These are phyloP conservation scores for Actinomortierella wolfii DNA, from an alignment of 371 early-diverging fungal species.

Conservation along the genomic window DNA sequence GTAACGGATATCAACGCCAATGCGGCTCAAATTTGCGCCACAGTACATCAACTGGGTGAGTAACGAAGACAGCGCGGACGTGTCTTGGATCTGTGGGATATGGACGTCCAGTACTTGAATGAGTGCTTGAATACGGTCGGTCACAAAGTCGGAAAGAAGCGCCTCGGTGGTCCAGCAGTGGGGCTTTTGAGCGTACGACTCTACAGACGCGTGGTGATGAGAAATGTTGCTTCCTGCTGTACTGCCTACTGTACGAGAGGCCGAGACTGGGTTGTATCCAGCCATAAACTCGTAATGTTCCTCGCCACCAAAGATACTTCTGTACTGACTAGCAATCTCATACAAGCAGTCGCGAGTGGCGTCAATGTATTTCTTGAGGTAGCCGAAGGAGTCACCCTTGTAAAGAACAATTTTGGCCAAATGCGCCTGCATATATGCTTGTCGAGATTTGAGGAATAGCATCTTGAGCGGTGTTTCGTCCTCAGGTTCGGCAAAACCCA, in stretches of 20 bases:
- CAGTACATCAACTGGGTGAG: slow-evolving; percentile 84
- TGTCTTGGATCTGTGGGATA: slow-evolving; percentile 63
- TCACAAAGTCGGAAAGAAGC: slow-evolving; percentile 59
- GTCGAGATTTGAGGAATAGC: slow-evolving; percentile 76
- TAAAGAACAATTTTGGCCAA: slow-evolving; percentile 50
- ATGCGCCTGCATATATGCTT: slow-evolving; percentile 62
- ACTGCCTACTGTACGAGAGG: slow-evolving; percentile 3
- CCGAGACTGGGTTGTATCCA: slow-evolving; percentile 3
- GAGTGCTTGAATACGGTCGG: slow-evolving; percentile 49
- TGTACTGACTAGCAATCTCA: slow-evolving; percentile 83
- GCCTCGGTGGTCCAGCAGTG: slow-evolving; percentile 41
- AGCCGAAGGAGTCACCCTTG: slow-evolving; percentile 65
- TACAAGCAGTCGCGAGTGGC: slow-evolving; percentile 78
- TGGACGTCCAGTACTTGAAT: slow-evolving; percentile 44
- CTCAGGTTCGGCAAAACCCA: slow-evolving; percentile 11
- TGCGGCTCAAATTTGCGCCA: slow-evolving; percentile 79
- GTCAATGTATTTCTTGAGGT: slow-evolving; percentile 75
- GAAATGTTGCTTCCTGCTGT: not conserved
- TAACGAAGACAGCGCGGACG: slow-evolving; percentile 65
- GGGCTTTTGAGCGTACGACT: slow-evolving; percentile 26
- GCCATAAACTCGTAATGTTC: slow-evolving; percentile 11
- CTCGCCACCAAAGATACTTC: slow-evolving; percentile 75
- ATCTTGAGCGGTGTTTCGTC: slow-evolving; percentile 74
- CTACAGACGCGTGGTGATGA: slow-evolving; percentile 38
- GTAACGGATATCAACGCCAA: slow-evolving; percentile 80